These are phyloP conservation scores for Gilbertella persicaria DNA, from an alignment of 371 early-diverging fungal genomes.

Conservation along the genomic window DNA sequence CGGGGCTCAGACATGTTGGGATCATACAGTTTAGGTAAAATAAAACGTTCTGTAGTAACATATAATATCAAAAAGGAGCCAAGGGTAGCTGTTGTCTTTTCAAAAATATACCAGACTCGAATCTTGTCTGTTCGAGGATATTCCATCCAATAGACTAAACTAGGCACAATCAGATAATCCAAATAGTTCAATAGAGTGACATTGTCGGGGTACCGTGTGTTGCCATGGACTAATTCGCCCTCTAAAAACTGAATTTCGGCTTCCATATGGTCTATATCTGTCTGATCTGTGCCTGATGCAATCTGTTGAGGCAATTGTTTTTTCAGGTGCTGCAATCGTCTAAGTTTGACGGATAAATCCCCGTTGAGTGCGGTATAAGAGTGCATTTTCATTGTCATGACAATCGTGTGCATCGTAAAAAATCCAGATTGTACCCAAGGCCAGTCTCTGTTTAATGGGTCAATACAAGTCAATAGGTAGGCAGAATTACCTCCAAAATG, in stretches of 20 bases:
- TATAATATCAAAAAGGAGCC: conserved; percentile 83
- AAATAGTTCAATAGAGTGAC: conserved; percentile 80
- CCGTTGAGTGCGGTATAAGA: conserved; percentile 83
- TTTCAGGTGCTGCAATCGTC: conserved; percentile 41
- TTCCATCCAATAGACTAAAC: conserved; percentile 90
- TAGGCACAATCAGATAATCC: conserved; percentile 89
- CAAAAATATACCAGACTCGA: conserved; percentile 84
- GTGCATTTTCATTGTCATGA: conserved; percentile 95
- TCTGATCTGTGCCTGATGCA: conserved; percentile 7
- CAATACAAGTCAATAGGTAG: background rate
- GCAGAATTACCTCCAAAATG: conserved; percentile 54
- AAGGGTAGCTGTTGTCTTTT: conserved; percentile 80
- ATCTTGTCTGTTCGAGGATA: conserved; percentile 92
- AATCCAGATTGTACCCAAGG: conserved; percentile 91
- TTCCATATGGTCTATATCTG: conserved; percentile 32
- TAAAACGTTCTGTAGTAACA: conserved; percentile 84
- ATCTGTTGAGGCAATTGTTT: conserved; percentile 32
- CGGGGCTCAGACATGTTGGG: conserved; percentile 54
- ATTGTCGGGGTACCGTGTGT: conserved; percentile 77
- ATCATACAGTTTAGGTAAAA: conserved; percentile 77
- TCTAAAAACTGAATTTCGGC: conserved; percentile 60
- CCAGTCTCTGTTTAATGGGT: conserved; percentile 62
- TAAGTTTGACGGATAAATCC: conserved; percentile 59
- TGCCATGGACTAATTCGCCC: conserved; percentile 60
- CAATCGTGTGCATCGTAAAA: conserved; percentile 85